Evolutionary conservation across 257 asterid genomes (phyloP).

Genomic region (Scutellaria barbata): DNA sequence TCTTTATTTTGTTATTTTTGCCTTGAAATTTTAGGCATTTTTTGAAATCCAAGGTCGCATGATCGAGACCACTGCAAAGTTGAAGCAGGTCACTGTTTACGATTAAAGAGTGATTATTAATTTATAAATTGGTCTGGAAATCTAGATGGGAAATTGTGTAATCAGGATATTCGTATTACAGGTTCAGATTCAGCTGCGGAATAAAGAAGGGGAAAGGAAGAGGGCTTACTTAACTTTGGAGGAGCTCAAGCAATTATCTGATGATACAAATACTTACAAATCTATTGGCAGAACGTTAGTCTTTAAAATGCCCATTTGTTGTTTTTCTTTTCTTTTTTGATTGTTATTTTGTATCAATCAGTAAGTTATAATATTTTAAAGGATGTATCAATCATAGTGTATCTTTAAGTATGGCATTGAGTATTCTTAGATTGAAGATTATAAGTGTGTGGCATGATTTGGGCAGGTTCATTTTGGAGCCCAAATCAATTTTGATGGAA

Average conservation of each 20-base stretch:
- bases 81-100: slow-evolving; percentile 72
- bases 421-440: background rate
- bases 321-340: slow-evolving; percentile 8
- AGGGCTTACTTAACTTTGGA: slow-evolving; percentile 91
- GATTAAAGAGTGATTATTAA: background rate
- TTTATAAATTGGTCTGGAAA: background rate
- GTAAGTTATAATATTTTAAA: slow-evolving; percentile 17
- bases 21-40: slow-evolving; percentile 64
- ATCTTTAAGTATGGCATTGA: slow-evolving; percentile 9
- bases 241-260: slow-evolving; percentile 78
- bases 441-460: slow-evolving; percentile 11
- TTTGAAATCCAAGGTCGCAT: slow-evolving; percentile 89
- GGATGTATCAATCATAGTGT: background rate
- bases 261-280: slow-evolving; percentile 84
- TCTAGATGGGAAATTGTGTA: background rate
- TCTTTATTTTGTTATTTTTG: background rate
- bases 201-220: slow-evolving; percentile 87
- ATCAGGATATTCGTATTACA: slow-evolving; percentile 31
- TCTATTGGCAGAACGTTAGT: slow-evolving; percentile 79
- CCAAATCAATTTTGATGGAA: slow-evolving; percentile 77
- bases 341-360: background rate
- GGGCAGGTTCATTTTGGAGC: slow-evolving; percentile 84
- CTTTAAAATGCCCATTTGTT: background rate
- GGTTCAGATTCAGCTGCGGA: slow-evolving; percentile 87
- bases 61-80: slow-evolving; percentile 84